These are phyloP conservation scores for Yamadazyma atlantica DNA, from an alignment of 1,139 yeast genomes.

Conservation along the genomic window DNA sequence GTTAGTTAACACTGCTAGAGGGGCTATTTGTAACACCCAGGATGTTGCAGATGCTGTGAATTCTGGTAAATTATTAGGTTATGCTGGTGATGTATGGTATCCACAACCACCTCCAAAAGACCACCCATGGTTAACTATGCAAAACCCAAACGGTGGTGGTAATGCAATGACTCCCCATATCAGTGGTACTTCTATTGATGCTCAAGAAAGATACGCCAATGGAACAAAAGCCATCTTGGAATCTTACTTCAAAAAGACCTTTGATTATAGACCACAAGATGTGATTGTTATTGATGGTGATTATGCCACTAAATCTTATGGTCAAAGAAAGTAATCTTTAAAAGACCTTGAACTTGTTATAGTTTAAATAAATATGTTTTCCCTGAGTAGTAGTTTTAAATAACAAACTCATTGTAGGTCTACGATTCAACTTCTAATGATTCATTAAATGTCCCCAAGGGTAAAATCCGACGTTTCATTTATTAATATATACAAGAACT, in stretches of 20 bases:
- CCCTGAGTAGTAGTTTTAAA: too few relatives aligned
- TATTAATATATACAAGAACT: constrained; percentile 2
- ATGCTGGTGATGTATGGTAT: constrained; percentile 85
- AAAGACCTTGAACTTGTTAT: neutral
- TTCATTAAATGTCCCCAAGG: too few relatives aligned
- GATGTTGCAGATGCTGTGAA: constrained; percentile 75
- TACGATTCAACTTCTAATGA: too few relatives aligned
- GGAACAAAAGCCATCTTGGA: constrained; percentile 69
- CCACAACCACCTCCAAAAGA: constrained; percentile 77
- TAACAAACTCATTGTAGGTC: too few relatives aligned
- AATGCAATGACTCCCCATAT: constrained; percentile 87
- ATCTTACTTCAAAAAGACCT: constrained; percentile 59
- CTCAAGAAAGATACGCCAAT: constrained; percentile 69
- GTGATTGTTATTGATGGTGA: constrained; percentile 70
- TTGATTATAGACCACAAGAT: constrained; percentile 72
- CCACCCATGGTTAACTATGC: constrained; percentile 77
- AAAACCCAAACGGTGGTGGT: constrained; percentile 66
- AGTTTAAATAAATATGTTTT: neutral
- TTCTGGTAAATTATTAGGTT: constrained; percentile 70
- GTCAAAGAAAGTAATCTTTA: constrained; percentile 37
- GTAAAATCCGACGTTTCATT: neutral
- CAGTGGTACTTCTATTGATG: constrained; percentile 78
- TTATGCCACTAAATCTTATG: constrained; percentile 74
- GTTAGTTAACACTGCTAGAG: constrained; percentile 83
- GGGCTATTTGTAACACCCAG: constrained; percentile 71